phyloP scores from a whole-genome alignment of 768 basidiomycete genomes.

The Phallus indusiatus region DNA sequence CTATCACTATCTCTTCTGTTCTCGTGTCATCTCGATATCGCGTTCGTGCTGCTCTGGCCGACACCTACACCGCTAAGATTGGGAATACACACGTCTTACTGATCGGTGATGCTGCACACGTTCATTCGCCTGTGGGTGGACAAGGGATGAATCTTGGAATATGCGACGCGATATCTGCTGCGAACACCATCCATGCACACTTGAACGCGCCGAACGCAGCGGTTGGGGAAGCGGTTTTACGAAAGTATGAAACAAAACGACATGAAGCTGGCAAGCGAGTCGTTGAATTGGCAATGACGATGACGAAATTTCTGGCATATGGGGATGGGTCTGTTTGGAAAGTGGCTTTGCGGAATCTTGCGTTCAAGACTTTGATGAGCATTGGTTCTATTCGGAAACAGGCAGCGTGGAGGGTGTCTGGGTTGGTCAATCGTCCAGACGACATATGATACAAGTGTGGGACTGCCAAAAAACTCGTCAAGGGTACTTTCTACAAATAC shows the following conservation, averaged over 20 bases:
- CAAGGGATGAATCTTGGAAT: slow-evolving; percentile 43
- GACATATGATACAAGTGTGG: not conserved
- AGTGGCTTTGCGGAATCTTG: slow-evolving; percentile 19
- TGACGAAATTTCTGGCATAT: slow-evolving; percentile 17
- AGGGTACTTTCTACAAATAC: no score
- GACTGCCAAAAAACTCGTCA: no score
- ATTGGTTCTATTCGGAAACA: slow-evolving; percentile 16
- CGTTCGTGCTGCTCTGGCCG: slow-evolving; percentile 1
- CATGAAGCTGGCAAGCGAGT: slow-evolving; percentile 31
- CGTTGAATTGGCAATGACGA: slow-evolving; percentile 31
- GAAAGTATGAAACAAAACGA: slow-evolving; percentile 27
- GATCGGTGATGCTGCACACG: slow-evolving; percentile 21
- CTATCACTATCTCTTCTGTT: not conserved
- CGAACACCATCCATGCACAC: slow-evolving; percentile 31
- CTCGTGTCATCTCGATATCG: not conserved
- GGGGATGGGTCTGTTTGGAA: slow-evolving; percentile 20
- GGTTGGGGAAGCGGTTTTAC: slow-evolving; percentile 25
- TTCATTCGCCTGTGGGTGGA: slow-evolving; percentile 25
- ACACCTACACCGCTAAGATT: not conserved
- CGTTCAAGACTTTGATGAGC: slow-evolving; percentile 15
- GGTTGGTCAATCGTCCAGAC: slow-evolving; percentile 15
- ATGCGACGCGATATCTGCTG: slow-evolving; percentile 40
- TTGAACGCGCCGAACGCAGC: slow-evolving; percentile 13
- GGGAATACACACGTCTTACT: not conserved
- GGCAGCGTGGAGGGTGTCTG: slow-evolving; percentile 21